Evolutionary conservation across 345 rosid genomes (phyloP).

Genomic region (Orychophragmus violaceus): DNA sequence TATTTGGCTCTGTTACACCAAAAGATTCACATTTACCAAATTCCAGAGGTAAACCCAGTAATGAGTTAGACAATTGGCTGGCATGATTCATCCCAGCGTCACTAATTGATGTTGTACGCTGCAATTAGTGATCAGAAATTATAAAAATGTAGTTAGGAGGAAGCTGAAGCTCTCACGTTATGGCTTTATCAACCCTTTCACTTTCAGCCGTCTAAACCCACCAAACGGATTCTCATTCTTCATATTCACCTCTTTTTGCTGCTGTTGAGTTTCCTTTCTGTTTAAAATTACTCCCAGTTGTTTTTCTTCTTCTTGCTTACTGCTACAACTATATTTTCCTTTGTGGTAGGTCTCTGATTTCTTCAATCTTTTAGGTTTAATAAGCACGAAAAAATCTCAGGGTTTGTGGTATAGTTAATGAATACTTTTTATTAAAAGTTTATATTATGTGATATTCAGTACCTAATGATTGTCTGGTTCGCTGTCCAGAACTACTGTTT

Average conservation of each 20-base stretch:
- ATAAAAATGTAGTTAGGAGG: slow-evolving; percentile 23
- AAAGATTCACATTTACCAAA: slow-evolving; percentile 91
- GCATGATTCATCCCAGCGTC: slow-evolving; percentile 59
- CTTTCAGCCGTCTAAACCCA: slow-evolving; percentile 32
- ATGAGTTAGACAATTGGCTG: slow-evolving; percentile 73
- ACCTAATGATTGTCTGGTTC: slow-evolving; percentile 59
- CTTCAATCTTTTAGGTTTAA: slow-evolving; percentile 17
- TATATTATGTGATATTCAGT: neutral
- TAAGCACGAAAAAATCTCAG: neutral
- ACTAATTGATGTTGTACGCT: slow-evolving; percentile 69
- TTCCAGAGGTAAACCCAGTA: slow-evolving; percentile 86
- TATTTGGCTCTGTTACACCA: slow-evolving; percentile 70
- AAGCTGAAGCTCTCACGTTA: slow-evolving; percentile 29
- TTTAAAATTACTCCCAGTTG: slow-evolving; percentile 12
- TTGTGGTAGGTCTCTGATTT: slow-evolving; percentile 2
- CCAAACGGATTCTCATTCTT: slow-evolving; percentile 22
- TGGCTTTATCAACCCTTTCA: slow-evolving; percentile 30
- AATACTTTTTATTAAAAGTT: no score
- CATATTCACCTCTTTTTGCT: slow-evolving; percentile 14
- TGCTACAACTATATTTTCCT: slow-evolving; percentile 18
- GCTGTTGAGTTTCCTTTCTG: slow-evolving; percentile 2
- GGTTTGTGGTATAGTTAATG: neutral
- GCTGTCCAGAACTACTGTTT: slow-evolving; percentile 38
- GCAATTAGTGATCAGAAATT: slow-evolving; percentile 17
- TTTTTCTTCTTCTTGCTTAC: slow-evolving; percentile 7